Evolutionary conservation across 1,139 yeast species (phyloP).

Genomic region (Cylindricascospora bacillispora): DNA sequence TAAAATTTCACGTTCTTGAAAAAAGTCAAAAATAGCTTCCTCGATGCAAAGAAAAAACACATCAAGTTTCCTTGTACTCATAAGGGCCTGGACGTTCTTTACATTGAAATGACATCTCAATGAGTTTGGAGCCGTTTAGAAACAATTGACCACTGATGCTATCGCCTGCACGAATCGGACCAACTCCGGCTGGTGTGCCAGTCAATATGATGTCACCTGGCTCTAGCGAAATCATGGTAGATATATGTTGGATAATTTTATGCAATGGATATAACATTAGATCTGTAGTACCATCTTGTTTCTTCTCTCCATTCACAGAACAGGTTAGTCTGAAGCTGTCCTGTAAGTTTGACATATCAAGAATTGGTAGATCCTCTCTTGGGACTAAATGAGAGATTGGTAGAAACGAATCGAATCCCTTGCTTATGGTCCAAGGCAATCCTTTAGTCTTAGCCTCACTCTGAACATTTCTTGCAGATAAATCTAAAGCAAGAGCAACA

Average conservation of each 20-base stretch:
- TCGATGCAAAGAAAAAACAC: too few relatives aligned
- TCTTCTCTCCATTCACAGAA: constrained; percentile 53
- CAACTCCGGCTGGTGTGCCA: constrained; percentile 99
- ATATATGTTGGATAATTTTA: constrained; percentile 65
- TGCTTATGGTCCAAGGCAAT: constrained; percentile 91
- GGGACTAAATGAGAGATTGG: constrained; percentile 69
- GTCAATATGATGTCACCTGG: constrained; percentile 86
- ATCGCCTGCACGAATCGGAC: constrained; percentile 69
- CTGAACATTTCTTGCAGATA: constrained; percentile 94
- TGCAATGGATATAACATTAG: constrained; percentile 87
- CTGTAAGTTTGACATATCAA: constrained; percentile 44
- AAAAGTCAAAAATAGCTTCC: too few relatives aligned
- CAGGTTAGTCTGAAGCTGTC: constrained; percentile 35
- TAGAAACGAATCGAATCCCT: constrained; percentile 90
- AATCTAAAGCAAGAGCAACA: constrained; percentile 78
- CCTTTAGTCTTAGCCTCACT: constrained; percentile 91
- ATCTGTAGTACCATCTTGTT: constrained; percentile 67
- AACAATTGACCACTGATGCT: constrained; percentile 47
- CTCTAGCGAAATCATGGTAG: constrained; percentile 77
- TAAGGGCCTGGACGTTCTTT: constrained; percentile 77
- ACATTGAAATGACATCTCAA: constrained; percentile 39
- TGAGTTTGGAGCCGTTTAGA: constrained; percentile 43
- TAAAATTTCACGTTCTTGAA: too few relatives aligned
- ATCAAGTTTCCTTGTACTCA: constrained; percentile 41
- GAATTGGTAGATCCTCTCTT: constrained; percentile 53